Evolutionary conservation across 306 rosid genomes (phyloP).

Genomic region (Arachis hypogaea): DNA sequence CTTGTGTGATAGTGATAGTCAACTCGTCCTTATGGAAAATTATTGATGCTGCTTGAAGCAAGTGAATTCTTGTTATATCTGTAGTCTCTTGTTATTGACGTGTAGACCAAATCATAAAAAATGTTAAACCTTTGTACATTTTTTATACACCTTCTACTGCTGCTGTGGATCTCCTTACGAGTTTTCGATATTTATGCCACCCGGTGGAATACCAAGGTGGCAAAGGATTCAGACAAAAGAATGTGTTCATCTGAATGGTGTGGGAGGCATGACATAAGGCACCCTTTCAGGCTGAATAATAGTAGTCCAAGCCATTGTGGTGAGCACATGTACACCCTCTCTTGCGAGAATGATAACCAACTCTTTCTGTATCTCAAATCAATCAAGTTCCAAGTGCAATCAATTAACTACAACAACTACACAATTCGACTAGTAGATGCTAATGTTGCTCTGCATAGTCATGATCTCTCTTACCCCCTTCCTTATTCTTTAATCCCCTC

Average conservation of each 20-base stretch:
- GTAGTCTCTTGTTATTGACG: too few relatives aligned
- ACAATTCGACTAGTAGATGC: slow-evolving; percentile 46
- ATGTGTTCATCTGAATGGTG: not conserved
- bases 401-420: slow-evolving; percentile 37
- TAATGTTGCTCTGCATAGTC: not conserved
- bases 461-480: slow-evolving; percentile 6
- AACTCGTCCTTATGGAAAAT: too few relatives aligned
- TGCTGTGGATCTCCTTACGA: too few relatives aligned
- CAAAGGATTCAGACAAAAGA: not conserved
- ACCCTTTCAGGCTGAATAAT: slow-evolving; percentile 31
- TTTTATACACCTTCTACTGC: too few relatives aligned
- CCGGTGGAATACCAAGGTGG: not conserved
- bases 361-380: not conserved
- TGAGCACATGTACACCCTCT: not conserved
- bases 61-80: too few relatives aligned
- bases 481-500: not conserved
- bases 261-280: slow-evolving; percentile 31
- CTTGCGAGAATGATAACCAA: slow-evolving; percentile 12
- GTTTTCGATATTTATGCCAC: too few relatives aligned
- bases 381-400: slow-evolving; percentile 25
- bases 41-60: too few relatives aligned
- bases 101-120: too few relatives aligned
- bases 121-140: too few relatives aligned
- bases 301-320: slow-evolving; percentile 6
- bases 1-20: too few relatives aligned